Percentiles rank a stretch among this genome's conserved stretches.
Evolutionary conservation across 2,329 filamentous ascomycete genomes (phyloP).

Genomic region (Intubia oerlemansii): DNA sequence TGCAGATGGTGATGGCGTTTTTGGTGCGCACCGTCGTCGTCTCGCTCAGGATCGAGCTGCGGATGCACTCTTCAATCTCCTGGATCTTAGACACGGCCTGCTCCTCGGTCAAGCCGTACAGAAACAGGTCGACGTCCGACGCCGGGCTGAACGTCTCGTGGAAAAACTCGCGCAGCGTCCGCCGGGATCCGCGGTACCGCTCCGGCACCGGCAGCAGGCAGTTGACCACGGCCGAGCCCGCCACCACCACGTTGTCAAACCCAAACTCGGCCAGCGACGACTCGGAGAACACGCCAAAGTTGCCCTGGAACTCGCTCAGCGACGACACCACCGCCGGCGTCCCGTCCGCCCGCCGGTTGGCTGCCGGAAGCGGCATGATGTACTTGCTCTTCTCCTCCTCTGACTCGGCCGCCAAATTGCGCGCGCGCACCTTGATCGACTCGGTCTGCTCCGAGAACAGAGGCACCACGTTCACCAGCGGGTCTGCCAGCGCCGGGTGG

Average conservation of each 20-base stretch:
- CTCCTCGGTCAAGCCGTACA: constrained; percentile 60
- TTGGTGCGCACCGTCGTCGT: constrained; percentile 71
- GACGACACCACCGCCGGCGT: constrained; percentile 46
- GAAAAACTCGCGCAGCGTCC: constrained; percentile 48
- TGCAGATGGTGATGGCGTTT: constrained; percentile 64
- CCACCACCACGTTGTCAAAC: constrained; percentile 66
- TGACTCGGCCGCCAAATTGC: constrained; percentile 33
- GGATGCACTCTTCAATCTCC: constrained; percentile 54
- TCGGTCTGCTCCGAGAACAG: constrained; percentile 38
- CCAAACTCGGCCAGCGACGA: constrained; percentile 53
- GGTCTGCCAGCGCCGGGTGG: constrained; percentile 33
- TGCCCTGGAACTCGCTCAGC: constrained; percentile 44
- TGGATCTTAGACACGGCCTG: constrained; percentile 68
- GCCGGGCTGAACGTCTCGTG: constrained; percentile 64
- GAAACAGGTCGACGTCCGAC: constrained; percentile 70
- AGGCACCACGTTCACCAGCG: constrained; percentile 40
- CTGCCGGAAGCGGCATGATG: constrained; percentile 43
- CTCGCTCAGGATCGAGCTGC: constrained; percentile 61
- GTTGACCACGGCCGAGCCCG: constrained; percentile 64
- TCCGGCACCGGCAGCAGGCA: constrained; percentile 50
- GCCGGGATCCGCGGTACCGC: constrained; percentile 39
- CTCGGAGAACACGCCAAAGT: constrained; percentile 63
- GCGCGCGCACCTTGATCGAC: constrained; percentile 34
- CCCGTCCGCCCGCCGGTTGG: constrained; percentile 38
- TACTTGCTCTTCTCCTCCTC: constrained; percentile 40